Evolutionary conservation across 2,329 filamentous ascomycete genomes (phyloP), one percentile per base, ranked within the genome.

Genomic region (Diaporthe capsici): DNA sequence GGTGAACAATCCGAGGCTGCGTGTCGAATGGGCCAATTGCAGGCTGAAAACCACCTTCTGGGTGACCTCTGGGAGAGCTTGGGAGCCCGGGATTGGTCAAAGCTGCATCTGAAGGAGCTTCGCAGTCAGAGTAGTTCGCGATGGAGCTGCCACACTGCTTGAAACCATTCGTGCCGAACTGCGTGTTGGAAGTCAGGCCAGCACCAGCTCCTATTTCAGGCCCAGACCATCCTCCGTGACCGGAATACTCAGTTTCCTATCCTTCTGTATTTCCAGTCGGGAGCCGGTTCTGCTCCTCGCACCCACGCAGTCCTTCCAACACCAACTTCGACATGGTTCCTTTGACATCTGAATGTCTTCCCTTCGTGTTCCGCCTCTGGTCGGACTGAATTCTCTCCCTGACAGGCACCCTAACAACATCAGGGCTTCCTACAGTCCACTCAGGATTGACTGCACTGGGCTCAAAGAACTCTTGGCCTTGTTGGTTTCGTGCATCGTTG

Each of bases 51-150:
- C 22, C 25, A 55, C 20, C 61, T 51, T 37, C 44, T 25, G 39
- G 58, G 15, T 17, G 37, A 15, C 44, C 58, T 73, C 25, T 34
- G 17, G 25, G n/a, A 55, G 25, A 44, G 51, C n/a, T 31, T 17
- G 25, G 39, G 57, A n/a, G 28, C 12, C 42, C 51, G n/a, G 37
- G 7, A 42, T 42, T 53, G n/a, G 28, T 44, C 37, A 28, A 57
- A 17, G n/a, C 58, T 34, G n/a, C 58, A 22, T 67, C 70, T 44
- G 37, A 57, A 53, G 55, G 73, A 37, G 72, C 49, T 31, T 78
- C 78, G 12, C 78, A 76, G 53, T 83, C 81, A 5, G 81, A 83
- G 44, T 76, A 79, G 51, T 82, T 67, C n/a, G 73, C 75, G 20
- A 75, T 60, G n/a, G 70, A 73, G 70, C 65, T 61, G 25, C 75